phyloP scores from a whole-genome alignment of 2,329 filamentous ascomycete genomes.

The Calonectria montana region DNA sequence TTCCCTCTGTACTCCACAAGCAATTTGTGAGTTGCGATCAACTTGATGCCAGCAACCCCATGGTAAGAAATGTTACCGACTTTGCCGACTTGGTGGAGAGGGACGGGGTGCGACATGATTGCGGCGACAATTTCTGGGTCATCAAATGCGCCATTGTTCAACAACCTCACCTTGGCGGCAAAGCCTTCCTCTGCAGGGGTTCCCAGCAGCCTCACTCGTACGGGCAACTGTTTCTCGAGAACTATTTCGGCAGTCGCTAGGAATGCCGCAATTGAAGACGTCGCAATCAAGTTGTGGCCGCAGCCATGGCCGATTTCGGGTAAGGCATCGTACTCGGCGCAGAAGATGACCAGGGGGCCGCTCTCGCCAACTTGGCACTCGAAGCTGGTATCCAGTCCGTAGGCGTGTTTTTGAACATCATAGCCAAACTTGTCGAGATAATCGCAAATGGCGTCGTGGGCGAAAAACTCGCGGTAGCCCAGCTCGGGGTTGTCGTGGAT shows the following conservation, averaged over 20 bases:
- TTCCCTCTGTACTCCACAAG: slow-evolving; percentile 32
- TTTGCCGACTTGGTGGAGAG: not conserved
- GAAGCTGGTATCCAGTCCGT: not conserved
- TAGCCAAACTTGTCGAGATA: not conserved
- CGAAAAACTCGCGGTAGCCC: not conserved
- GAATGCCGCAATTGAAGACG: slow-evolving; percentile 52
- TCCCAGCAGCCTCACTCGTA: slow-evolving; percentile 52
- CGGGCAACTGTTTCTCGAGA: slow-evolving; percentile 39
- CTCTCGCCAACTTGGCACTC: not conserved
- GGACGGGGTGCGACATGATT: slow-evolving; percentile 44
- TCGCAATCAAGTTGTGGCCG: slow-evolving; percentile 58
- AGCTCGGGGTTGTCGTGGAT: not conserved
- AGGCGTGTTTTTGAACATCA: not conserved
- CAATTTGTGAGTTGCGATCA: not conserved
- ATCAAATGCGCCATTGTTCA: slow-evolving; percentile 39
- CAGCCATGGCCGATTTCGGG: slow-evolving; percentile 58
- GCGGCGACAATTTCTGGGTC: slow-evolving; percentile 31
- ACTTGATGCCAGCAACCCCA: slow-evolving; percentile 1
- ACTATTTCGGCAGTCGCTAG: slow-evolving; percentile 46
- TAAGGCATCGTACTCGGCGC: slow-evolving; percentile 57
- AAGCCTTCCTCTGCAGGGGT: slow-evolving; percentile 57
- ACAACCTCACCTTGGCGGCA: slow-evolving; percentile 49
- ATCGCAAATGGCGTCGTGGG: not conserved
- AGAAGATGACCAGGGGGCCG: slow-evolving; percentile 40
- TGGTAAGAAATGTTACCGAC: not conserved